Conservation (phyloP, 2,329 filamentous ascomycete genomes). For the Xylariaceae sp. region DNA sequence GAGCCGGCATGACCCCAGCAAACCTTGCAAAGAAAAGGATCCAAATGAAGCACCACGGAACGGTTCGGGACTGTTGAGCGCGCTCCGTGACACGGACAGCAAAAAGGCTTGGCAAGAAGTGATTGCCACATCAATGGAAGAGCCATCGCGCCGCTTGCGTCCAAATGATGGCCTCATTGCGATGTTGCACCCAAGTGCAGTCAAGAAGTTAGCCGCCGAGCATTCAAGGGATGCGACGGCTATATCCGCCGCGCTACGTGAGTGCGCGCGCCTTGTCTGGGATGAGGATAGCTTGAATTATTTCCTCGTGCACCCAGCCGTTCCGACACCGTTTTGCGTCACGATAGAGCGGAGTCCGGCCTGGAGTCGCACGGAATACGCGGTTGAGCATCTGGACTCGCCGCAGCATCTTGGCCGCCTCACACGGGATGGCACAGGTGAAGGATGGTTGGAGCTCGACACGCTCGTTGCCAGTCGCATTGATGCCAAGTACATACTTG, state of each 20-base stretch:
- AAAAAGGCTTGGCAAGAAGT: constrained; percentile 54
- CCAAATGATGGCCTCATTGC: constrained; percentile 62
- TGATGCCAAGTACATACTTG: constrained; percentile 56
- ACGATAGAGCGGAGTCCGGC: constrained; percentile 53
- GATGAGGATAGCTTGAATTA: constrained; percentile 55
- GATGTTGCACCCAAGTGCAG: constrained; percentile 61
- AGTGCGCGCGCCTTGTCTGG: constrained; percentile 68
- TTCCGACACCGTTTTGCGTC: constrained; percentile 59
- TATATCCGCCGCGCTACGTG: constrained; percentile 58
- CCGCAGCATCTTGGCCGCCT: constrained; percentile 56
- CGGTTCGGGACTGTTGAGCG: constrained; percentile 27
- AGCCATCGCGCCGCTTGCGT: constrained; percentile 46
- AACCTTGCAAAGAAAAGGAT: constrained; percentile 43
- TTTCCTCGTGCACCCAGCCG: constrained; percentile 59
- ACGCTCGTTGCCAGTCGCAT: constrained; percentile 55
- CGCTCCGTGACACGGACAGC: constrained; percentile 31
- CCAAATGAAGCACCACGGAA: constrained; percentile 31
- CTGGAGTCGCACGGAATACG: constrained; percentile 58
- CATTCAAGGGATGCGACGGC: constrained; percentile 54
- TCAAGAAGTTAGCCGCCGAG: constrained; percentile 58
- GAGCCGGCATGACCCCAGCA: constrained; percentile 55
- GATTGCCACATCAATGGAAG: constrained; percentile 54
- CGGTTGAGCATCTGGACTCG: constrained; percentile 59
- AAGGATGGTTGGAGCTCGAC: constrained; percentile 57
- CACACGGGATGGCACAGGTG: constrained; percentile 54